These are phyloP conservation scores for Colletotrichum liaoningense DNA, from an alignment of 2,329 filamentous ascomycete genomes.

Conservation along the genomic window DNA sequence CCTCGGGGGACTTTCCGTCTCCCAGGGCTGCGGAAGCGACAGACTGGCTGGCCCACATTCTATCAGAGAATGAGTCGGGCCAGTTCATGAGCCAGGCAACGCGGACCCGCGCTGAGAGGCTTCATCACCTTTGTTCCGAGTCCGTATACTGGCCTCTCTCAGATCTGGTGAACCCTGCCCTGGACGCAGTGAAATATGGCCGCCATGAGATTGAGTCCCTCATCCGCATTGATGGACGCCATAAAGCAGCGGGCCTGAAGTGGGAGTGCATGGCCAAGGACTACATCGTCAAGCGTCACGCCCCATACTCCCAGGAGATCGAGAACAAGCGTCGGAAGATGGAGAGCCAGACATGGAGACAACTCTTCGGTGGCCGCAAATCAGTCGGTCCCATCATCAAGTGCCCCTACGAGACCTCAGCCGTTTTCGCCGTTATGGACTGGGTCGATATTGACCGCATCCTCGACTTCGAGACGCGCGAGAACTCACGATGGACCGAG, in stretches of 20 bases:
- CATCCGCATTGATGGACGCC: background rate
- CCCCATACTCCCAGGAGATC: background rate
- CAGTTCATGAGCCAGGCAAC: background rate
- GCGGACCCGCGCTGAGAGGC: background rate
- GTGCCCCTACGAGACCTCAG: background rate
- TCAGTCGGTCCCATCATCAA: background rate
- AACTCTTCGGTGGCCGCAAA: background rate
- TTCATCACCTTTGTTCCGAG: background rate
- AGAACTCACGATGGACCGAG: background rate
- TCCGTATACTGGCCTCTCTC: background rate
- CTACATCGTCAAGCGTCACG: background rate
- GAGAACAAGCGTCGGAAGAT: background rate
- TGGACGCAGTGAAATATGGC: background rate
- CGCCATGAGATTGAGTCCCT: background rate
- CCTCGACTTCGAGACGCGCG: background rate
- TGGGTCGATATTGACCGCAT: background rate
- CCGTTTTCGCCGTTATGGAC: background rate
- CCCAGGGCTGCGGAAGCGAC: background rate
- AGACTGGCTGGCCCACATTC: background rate
- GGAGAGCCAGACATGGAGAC: background rate
- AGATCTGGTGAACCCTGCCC: background rate
- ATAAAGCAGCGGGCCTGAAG: background rate
- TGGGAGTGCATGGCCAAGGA: background rate
- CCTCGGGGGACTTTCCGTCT: background rate
- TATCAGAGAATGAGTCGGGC: background rate